Base-by-base conservation (phyloP, 441 rosid species). In the Melastoma candidum region DNA sequence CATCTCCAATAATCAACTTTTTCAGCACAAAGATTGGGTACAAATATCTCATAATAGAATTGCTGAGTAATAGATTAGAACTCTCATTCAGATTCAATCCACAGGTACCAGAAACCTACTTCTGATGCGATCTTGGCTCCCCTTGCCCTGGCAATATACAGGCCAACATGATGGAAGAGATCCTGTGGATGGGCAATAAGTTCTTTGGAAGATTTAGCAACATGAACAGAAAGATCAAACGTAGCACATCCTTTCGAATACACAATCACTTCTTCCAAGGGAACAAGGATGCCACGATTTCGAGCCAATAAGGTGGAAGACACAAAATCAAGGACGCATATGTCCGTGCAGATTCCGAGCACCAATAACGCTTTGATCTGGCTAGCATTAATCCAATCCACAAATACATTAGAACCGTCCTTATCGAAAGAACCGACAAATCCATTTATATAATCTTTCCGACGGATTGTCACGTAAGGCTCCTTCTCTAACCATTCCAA, bases 171-270 rank as follows among this genome's bases (percentile, higher is more conserved):
- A 69, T 93, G 95, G 90, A 81, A 79, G 68, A 86, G 55, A 52
- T 88, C 95, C 97, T 93, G 98, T 7, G 98, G 97, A 64, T 88
- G 98, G 39, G 92, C 70, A 61, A 72, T 57, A 39, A 74, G 77
- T 17, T 73, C 90, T 63, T 73, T 63, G 52, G 71, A 54, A 58
- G 61, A 58, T 55, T 53, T 61, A 44, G 96, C 92, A 61, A 80
- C 78, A 58, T 75, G 77, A 64, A 68, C 54, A 3, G 95, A 92
- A 56, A 88, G 71, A 61, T 88, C 87, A 58, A 58, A 86, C 50
- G 97, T 92, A 7, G 98, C 97, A 60, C 97, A 93, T 32, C 76
- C 98, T 62, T 43, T 63, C 1, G 95, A 88, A 72, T 82, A 86
- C 7, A 84, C 81, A 22, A 81, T 61, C 56, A 93, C 83, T 54